Evolutionary conservation across 176 grass and related monocot species (phyloP), one percentile per base, ranked within the genome.

Genomic region (Microstegium vimineum): DNA sequence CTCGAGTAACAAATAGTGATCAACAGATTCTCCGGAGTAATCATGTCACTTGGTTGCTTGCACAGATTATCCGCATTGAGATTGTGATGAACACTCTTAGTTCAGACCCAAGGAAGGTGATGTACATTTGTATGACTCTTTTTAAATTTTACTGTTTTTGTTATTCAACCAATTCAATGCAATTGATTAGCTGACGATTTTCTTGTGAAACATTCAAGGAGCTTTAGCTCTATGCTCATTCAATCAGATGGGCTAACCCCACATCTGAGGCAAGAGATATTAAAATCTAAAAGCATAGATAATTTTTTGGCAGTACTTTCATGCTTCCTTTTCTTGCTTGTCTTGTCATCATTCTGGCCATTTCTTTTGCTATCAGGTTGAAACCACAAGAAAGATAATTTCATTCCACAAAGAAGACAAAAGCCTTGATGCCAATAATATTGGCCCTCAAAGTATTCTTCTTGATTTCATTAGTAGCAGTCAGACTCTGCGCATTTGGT

Each of bases 361-460:
- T 89, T 90, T 72, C 69, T 78, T 88, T 52, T 77, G 32, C 77
- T 90, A 62, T 83, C 77, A 98, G 95, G 92, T 93, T 62, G 95
- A 98, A 56, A 95, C 96, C 38, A 98, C 90, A 65, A 92, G 89
- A 67, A 98, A 98, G 82, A 98, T 98, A 81, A 95, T 98, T 87
- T 98, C 92, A 76, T 98, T 98, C 79, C 96, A 98, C 70, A 98
- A 98, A 85, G 96, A 98, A 89, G 96, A 98, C 69, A 98, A 98
- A 87, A 89, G 42, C 87, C 62, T 91, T 72, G 93, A 98, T 69
- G 71, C 90, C 73, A 94, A 77, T 88, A 87, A 88, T 81, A 72
- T 91, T 63, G 94, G 83, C 60, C 81, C 92, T 80, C 96, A 98
- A 90, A 87, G 86, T 76, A 93, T 98, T 93, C 96, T 98, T 86